phyloP scores from a whole-genome alignment of 495 filamentous ascomycete species.

The Parathielavia hyrcaniae region DNA sequence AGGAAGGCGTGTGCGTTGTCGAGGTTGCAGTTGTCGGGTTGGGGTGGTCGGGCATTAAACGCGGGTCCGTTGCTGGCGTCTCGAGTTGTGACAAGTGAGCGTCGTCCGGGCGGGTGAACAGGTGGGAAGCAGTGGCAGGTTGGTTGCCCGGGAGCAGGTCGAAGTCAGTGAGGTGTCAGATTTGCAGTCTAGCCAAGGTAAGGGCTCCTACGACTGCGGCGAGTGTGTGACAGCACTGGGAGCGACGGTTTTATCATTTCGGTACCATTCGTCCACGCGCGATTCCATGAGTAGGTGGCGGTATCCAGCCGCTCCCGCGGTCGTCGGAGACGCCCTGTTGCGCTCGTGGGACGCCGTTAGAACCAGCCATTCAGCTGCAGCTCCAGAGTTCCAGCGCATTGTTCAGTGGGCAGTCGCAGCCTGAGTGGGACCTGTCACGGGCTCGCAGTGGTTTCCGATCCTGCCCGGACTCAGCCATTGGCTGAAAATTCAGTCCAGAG shows the following conservation, averaged over 20 bases:
- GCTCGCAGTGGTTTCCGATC: conserved; percentile 7
- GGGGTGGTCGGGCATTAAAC: conserved; percentile 39
- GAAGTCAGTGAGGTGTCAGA: neutral
- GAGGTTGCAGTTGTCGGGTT: conserved; percentile 24
- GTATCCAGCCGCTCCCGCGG: neutral
- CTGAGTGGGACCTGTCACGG: too few relatives aligned
- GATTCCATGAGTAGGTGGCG: conserved; percentile 1
- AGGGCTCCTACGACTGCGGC: too few relatives aligned
- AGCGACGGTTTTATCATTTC: neutral
- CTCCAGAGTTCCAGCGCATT: neutral
- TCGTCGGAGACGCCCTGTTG: neutral
- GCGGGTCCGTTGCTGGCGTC: conserved; percentile 28
- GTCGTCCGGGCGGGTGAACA: conserved; percentile 11
- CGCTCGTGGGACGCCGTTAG: neutral
- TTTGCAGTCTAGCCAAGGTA: neutral
- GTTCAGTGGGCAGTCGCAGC: neutral
- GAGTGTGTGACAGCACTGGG: neutral
- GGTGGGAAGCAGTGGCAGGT: conserved; percentile 17
- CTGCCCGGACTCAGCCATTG: conserved; percentile 16
- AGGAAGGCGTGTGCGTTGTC: conserved; percentile 17
- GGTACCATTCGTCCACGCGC: neutral
- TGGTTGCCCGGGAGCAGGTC: neutral
- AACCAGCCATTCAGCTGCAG: neutral
- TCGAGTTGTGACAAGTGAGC: conserved; percentile 16
- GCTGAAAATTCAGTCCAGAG: conserved; percentile 8